A percentile compares a stretch with the other conserved stretches of the same genome.
phyloP scores from a whole-genome alignment of 192 early-diverging fungal species.

The Linnemannia hyalina region DNA sequence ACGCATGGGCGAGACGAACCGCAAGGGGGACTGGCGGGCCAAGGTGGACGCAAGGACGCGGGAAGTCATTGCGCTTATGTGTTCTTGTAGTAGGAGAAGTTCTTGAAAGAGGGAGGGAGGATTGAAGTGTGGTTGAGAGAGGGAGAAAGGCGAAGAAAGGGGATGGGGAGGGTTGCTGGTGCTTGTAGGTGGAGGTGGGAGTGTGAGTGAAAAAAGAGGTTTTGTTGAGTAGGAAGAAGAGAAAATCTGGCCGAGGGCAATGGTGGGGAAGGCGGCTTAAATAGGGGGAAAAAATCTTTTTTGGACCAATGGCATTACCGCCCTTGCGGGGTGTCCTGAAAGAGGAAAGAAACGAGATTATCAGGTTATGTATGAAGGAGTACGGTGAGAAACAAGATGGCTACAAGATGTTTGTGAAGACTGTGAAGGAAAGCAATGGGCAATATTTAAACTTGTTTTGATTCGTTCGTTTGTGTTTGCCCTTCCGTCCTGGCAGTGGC shows the following conservation, averaged over 20 bases:
- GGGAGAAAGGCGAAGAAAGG: too few species aligned
- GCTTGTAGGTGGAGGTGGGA: not conserved
- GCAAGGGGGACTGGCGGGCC: constrained; percentile 10
- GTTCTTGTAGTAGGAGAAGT: not conserved
- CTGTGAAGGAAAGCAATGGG: too few species aligned
- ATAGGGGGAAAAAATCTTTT: not conserved
- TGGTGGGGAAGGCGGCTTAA: not conserved
- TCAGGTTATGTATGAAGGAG: not conserved
- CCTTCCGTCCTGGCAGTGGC: too few species aligned
- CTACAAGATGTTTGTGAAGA: too few species aligned
- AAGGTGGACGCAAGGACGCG: constrained; percentile 35
- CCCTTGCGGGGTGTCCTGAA: constrained; percentile 1
- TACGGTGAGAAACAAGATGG: not conserved
- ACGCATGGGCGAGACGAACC: not conserved
- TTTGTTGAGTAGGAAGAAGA: not conserved
- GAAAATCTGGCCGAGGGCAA: not conserved
- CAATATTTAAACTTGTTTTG: too few species aligned
- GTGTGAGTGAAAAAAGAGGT: not conserved
- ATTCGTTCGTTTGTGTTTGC: too few species aligned
- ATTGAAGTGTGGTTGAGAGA: not conserved
- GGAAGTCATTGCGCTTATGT: constrained; percentile 29
- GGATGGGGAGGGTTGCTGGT: not conserved
- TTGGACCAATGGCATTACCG: not conserved
- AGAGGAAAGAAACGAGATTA: not conserved
- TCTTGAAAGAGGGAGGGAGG: not conserved